Base-by-base conservation (phyloP, 2,329 filamentous ascomycete genomes). In the Diaporthe citri region DNA sequence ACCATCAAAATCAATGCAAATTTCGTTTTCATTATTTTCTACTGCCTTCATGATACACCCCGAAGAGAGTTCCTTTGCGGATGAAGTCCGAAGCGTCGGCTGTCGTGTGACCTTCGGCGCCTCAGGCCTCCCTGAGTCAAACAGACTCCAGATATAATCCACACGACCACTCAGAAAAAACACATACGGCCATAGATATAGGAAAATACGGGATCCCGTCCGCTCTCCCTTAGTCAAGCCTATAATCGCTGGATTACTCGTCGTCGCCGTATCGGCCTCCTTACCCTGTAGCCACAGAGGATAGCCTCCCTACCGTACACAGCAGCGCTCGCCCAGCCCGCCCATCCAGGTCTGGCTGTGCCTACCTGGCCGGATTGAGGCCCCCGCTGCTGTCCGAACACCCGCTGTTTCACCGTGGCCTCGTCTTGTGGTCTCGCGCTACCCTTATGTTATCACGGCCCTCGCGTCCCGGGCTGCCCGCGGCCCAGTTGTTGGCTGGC, bases 171-270 rank as follows among this genome's bases (percentile, higher is more conserved):
- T 31, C 13, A 17, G 34, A 7, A 6, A 25, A 31, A 55, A 25
- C 52, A 55, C 25, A 55, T 55, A 55, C 52, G 52, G 52, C 52
- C 51, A 52, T n/a, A n/a, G n/a, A n/a, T n/a, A n/a, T n/a, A n/a
- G n/a, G n/a, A n/a, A n/a, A n/a, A n/a, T n/a, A n/a, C 51, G 25
- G 51, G 25, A 52, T 52, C 25, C 51, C 25, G 51, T 52, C 51
- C 51, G 51, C 51, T 52, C 51, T 52, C 51, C 51, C 51, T 13
- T 28, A 25, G 22, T 51, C 22, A 51, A 51, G 48, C 22, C 9
- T 51, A 1, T 51, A n/a, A 51, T 51, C 48, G 48, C 20, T 51
- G 22, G 46, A n/a, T 43, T 36, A 36, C 34, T 36, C 34, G 34
- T 36, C 9, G 34, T 36, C 9, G 34, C 34, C 34, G 6, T 36